A percentile compares a stretch with the other conserved stretches of the same genome.
These are phyloP conservation scores for Xylariaceae sp. DNA, from an alignment of 2,329 filamentous ascomycete genomes.

Conservation along the genomic window DNA sequence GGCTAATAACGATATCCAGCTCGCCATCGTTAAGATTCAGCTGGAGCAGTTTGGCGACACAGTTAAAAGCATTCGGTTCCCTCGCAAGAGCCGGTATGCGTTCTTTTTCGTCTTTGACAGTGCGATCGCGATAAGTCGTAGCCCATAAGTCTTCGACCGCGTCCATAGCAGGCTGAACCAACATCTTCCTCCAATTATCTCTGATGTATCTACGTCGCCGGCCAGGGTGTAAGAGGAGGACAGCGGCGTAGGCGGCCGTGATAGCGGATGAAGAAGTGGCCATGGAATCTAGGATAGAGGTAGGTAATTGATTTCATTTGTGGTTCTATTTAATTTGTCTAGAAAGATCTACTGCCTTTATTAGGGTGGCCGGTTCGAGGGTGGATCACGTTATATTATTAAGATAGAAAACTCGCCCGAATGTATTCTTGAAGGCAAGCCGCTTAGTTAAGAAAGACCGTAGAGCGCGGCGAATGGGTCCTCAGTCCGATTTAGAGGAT, in stretches of 20 bases:
- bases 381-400: too few relatives aligned
- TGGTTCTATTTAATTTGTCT: too few relatives aligned
- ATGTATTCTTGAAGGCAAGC: too few relatives aligned
- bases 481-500: too few relatives aligned
- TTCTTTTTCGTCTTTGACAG: neutral
- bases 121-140: neutral
- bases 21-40: constrained; percentile 1
- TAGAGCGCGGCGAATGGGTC: too few relatives aligned
- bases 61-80: constrained; percentile 1
- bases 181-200: constrained; percentile 1
- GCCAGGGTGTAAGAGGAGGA: neutral
- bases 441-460: too few relatives aligned
- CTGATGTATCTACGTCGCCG: constrained; percentile 1
- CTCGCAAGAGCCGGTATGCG: neutral
- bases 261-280: too few relatives aligned
- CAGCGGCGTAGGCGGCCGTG: neutral
- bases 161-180: neutral
- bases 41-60: neutral
- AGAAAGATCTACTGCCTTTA: too few relatives aligned
- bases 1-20: constrained; percentile 1
- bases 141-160: neutral
- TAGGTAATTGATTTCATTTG: too few relatives aligned
- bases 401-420: too few relatives aligned
- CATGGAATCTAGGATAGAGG: too few relatives aligned
- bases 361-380: too few relatives aligned